phyloP scores from a whole-genome alignment of 2,329 filamentous ascomycete genomes.

The Fusarium goolgardi region DNA sequence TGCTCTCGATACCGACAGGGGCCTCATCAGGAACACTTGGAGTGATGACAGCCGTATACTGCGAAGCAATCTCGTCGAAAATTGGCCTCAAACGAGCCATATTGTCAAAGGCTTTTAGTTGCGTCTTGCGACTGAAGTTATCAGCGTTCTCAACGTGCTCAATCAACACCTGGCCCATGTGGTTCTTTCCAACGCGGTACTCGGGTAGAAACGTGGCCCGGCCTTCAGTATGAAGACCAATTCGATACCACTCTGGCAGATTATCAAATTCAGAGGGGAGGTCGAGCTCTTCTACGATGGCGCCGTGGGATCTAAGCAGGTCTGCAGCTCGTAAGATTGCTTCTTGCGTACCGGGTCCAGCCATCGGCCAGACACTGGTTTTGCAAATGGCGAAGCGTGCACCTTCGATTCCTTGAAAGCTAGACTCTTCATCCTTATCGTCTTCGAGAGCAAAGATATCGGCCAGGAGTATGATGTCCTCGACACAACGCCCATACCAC shows the following conservation, averaged over 20 bases:
- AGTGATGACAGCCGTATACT: conserved; percentile 68
- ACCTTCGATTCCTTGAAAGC: conserved; percentile 56
- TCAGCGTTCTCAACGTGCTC: conserved; percentile 64
- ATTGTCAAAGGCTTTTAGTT: conserved; percentile 65
- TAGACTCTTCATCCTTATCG: conserved; percentile 52
- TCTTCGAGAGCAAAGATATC: conserved; percentile 67
- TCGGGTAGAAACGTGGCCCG: conserved; percentile 66
- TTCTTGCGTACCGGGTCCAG: conserved; percentile 57
- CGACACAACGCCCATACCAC: conserved; percentile 67
- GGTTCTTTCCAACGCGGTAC: conserved; percentile 61
- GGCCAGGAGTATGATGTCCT: conserved; percentile 68
- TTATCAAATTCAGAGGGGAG: conserved; percentile 63
- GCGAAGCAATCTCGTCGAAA: conserved; percentile 63
- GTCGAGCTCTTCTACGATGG: conserved; percentile 66
- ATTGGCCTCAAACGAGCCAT: conserved; percentile 65
- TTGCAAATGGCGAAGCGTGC: conserved; percentile 67
- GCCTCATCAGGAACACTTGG: conserved; percentile 72
- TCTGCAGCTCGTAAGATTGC: conserved; percentile 57
- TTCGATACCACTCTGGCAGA: conserved; percentile 64
- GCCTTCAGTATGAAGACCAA: conserved; percentile 65
- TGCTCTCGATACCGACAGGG: conserved; percentile 63
- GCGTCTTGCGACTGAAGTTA: conserved; percentile 58
- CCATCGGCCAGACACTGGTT: conserved; percentile 65
- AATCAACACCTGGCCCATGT: conserved; percentile 60
- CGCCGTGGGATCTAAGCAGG: conserved; percentile 61